phyloP scores from a whole-genome alignment of 768 basidiomycete genomes.

The Leccinum truebloodii region DNA sequence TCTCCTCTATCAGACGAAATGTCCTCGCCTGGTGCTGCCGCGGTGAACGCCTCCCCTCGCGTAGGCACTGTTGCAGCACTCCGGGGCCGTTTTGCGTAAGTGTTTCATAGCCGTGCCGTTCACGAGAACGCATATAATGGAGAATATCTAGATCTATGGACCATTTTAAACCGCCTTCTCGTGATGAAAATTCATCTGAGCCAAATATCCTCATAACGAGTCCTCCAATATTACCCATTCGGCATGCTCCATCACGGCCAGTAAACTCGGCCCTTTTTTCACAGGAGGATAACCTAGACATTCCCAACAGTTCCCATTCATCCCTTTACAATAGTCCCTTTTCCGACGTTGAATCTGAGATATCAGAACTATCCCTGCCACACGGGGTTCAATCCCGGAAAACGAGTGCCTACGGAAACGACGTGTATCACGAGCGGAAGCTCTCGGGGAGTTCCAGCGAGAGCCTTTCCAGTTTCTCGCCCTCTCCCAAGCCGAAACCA shows the following conservation, averaged over 20 bases:
- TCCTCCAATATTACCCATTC: constrained; percentile 20
- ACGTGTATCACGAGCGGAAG: constrained; percentile 8
- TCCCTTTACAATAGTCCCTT: constrained; percentile 29
- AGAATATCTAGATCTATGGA: constrained; percentile 20
- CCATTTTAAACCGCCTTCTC: constrained; percentile 17
- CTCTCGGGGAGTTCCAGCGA: constrained; percentile 28
- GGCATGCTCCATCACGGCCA: constrained; percentile 22
- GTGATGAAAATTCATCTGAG: constrained; percentile 23
- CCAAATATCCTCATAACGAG: constrained; percentile 27
- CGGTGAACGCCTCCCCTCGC: constrained; percentile 10
- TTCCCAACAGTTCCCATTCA: constrained; percentile 19
- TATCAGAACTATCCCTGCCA: constrained; percentile 24
- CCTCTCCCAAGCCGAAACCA: constrained; percentile 21
- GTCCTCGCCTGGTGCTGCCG: background rate
- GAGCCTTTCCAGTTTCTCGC: constrained; percentile 11
- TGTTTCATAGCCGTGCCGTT: background rate
- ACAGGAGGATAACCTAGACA: constrained; percentile 24
- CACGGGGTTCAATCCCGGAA: constrained; percentile 11
- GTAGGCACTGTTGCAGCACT: constrained; percentile 39
- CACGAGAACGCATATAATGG: background rate
- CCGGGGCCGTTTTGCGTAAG: constrained; percentile 35
- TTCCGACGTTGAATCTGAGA: constrained; percentile 32
- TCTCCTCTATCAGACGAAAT: constrained; percentile 9
- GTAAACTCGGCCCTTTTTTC: constrained; percentile 20
- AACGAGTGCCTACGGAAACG: background rate